Percentiles rank a stretch among this genome's conserved stretches.
Conservation (phyloP, 2,329 filamentous ascomycete species). For the Trichophyton benhamiae region DNA sequence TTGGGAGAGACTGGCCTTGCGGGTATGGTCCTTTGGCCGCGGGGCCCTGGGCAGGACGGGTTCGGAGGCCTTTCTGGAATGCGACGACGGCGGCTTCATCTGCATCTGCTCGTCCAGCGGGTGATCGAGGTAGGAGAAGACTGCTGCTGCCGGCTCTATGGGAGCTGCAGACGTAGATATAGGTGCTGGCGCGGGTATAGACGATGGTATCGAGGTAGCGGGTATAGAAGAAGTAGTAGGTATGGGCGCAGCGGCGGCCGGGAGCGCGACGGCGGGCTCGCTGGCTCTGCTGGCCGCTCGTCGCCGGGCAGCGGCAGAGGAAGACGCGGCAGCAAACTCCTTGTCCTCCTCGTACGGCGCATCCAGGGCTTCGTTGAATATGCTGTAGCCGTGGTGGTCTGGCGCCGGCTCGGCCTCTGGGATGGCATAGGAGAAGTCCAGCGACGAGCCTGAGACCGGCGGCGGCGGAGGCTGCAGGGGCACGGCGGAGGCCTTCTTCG, state of each 20-base stretch:
- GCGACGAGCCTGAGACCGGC: neutral
- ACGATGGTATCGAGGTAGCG: no score
- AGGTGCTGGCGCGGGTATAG: no score
- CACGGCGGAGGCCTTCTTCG: neutral
- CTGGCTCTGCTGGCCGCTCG: slow-evolving; percentile 3
- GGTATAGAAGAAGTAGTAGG: neutral
- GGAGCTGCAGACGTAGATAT: no score
- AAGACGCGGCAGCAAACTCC: neutral
- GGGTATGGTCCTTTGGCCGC: slow-evolving; percentile 8
- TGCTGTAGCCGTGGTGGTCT: neutral
- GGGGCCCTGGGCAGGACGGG: neutral
- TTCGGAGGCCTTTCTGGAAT: slow-evolving; percentile 2
- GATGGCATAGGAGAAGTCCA: neutral
- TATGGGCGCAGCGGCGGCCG: neutral
- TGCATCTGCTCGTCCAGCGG: neutral
- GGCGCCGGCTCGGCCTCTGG: neutral
- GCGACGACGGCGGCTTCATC: neutral
- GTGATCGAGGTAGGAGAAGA: slow-evolving; percentile 3
- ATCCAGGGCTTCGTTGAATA: neutral
- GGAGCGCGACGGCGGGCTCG: neutral
- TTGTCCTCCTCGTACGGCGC: neutral
- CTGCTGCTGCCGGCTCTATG: neutral
- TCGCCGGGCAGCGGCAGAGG: neutral
- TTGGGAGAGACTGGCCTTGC: slow-evolving; percentile 14
- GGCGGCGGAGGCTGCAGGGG: neutral